Evolutionary conservation across 805 yeast genomes (phyloP), one percentile per base, ranked within the genome.

Genomic region (Suhomyces sp.): DNA sequence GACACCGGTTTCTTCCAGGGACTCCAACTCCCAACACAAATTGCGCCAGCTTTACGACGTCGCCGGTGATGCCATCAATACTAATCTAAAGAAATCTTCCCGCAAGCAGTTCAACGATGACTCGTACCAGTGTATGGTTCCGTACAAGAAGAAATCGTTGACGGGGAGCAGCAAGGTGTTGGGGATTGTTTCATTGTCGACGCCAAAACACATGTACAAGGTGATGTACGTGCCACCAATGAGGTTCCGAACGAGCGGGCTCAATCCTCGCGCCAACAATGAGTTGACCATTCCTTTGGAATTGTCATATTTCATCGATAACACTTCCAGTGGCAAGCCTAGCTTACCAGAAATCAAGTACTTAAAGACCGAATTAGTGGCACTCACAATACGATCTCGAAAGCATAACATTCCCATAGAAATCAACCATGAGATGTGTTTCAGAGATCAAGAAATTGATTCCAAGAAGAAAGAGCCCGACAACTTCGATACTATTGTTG

Each of bases 371-470:
- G 79, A 75, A 48, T 59, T 75, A 50, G 69, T 71, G 23, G 72
- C 60, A 4, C 63, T 68, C n/a, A 71, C 78, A 2, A 60, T 72
- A 10, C 53, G 70, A 31, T 68, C 78, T 2, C 61, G 60, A 22
- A 73, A 71, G 47, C 63, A 73, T 48, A 64, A 57, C 7, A 69
- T 75, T 13, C 80, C 80, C 1, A 61, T 75, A 5, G 78, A 74
- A 42, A 59, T 75, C 54, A 69, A 67, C 53, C 76, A 71, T 50
- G 77, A 72, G 24, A 66, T 73, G 69, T 70, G 72, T 51, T 71
- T 72, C 55, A 56, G 60, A 13, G 75, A 72, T 44, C 69, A 68
- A 29, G 66, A 66, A 35, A 65, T 69, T 19, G 68, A 67, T 45
- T 60, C 61, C 5, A 55, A 56, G 23, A 61, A 59, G 41, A 59